Evolutionary conservation across 139 green algal species (phyloP).

Genomic region (Tetradesmus lagerheimii): DNA sequence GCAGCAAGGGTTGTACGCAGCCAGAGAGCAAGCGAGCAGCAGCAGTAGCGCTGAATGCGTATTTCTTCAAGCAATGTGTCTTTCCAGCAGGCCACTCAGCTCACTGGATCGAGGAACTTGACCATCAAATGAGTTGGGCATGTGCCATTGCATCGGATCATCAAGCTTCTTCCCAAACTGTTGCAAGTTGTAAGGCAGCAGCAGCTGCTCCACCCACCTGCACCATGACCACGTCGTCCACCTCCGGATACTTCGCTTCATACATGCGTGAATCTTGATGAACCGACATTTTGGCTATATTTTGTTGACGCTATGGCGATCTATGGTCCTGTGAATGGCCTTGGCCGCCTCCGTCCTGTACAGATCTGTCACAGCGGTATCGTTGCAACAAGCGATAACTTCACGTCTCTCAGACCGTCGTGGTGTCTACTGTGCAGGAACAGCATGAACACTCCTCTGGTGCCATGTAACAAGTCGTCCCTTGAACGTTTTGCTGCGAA

Average conservation of each 20-base stretch:
- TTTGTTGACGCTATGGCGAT: not conserved
- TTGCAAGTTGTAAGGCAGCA: not conserved
- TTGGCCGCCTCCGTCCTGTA: not conserved
- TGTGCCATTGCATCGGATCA: not conserved
- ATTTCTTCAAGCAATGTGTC: not conserved
- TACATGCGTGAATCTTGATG: conserved; percentile 94
- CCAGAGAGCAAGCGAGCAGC: not conserved
- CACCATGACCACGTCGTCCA: conserved; percentile 99
- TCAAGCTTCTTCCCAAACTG: not conserved
- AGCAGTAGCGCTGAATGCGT: too few relatives aligned
- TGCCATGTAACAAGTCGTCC: too few relatives aligned
- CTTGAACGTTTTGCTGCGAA: too few relatives aligned
- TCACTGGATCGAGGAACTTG: not conserved
- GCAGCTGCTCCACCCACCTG: conserved; percentile 65
- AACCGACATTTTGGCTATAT: conserved; percentile 22
- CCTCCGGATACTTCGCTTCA: conserved; percentile 95
- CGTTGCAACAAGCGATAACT: not conserved
- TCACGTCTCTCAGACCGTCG: not conserved
- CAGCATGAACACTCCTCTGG: too few relatives aligned
- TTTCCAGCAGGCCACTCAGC: not conserved
- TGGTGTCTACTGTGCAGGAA: not conserved
- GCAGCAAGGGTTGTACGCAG: not conserved
- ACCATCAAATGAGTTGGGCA: not conserved
- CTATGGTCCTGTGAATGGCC: not conserved
- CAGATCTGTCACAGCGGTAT: not conserved